Base-by-base conservation (phyloP, 2,329 filamentous ascomycete species). In the Pestalotiopsis sp. region DNA sequence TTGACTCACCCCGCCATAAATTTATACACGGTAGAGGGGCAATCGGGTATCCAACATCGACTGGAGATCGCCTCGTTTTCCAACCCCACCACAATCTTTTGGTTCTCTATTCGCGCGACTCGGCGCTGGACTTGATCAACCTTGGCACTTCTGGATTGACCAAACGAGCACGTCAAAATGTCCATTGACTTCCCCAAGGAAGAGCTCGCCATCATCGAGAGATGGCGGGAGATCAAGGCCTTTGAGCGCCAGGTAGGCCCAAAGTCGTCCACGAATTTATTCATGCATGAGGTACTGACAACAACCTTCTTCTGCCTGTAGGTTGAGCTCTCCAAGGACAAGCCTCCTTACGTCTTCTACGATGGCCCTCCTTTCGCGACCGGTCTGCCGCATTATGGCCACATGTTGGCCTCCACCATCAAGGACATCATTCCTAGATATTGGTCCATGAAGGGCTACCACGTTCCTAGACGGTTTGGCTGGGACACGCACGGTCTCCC, bases 401-500 rank as follows among this genome's bases (percentile, higher is more conserved):
- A 97, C 81, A 83, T 97, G 66, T 86, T 97, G 73, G 93, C 95
- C 49, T 97, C 94, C 23, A 98, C 95, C 64, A 97, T 98, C 84
- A 98, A 98, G 82, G 95, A 98, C 80, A 96, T 97, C 70, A 97
- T 98, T 73, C 94, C 95, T 9, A 87, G 95, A 74, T 98, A 98
- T 81, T 98, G 95, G 94, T 94, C 94, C 65, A 97, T 97, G 95
- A 97, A 97, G 79, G 95, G 95, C 17, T 93, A 91, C 78, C 92
- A 97, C 83, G 95, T 98, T 66, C 93, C 96, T 84, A 89, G 95
- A 72, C 89, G 95, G 69, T 98, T 98, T 74, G 95, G 95, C 66
- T 98, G 95, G 95, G 95, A 98, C 70, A 94, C 95, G 1, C 95
- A 98, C 78, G 95, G 95, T 70, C 87, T 98, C 66, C 95, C 95